A percentile compares a stretch with the other conserved stretches of the same genome.
These are phyloP conservation scores for Xylaria multiplex DNA, from an alignment of 2,329 filamentous ascomycete species.

Conservation along the genomic window DNA sequence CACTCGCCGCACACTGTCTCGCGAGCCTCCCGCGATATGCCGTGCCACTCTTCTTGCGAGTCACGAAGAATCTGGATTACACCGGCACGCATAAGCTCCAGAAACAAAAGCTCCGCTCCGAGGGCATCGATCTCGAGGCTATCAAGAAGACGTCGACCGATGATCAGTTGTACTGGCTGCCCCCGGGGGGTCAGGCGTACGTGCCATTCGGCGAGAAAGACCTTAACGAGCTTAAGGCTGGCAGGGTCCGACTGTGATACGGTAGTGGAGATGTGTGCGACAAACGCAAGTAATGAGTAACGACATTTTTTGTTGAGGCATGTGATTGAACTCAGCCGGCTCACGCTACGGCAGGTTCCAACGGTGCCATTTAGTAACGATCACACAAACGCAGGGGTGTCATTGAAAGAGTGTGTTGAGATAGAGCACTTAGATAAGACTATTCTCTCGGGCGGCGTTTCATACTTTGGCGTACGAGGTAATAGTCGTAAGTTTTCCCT, in stretches of 20 bases:
- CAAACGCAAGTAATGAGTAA: background rate
- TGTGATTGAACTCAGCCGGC: background rate
- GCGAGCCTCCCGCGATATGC: constrained; percentile 56
- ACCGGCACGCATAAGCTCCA: constrained; percentile 58
- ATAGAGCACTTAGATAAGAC: background rate
- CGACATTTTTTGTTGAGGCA: background rate
- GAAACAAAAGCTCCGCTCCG: constrained; percentile 54
- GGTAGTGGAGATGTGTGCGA: background rate
- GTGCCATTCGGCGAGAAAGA: constrained; percentile 52
- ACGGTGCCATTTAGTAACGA: background rate
- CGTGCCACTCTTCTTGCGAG: constrained; percentile 55
- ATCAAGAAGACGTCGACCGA: constrained; percentile 48
- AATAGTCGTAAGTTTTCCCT: too few species aligned
- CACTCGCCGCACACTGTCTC: constrained; percentile 52
- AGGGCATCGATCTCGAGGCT: constrained; percentile 55
- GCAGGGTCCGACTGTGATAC: constrained; percentile 37
- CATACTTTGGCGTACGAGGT: too few species aligned
- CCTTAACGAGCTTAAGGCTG: constrained; percentile 47
- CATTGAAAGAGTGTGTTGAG: background rate
- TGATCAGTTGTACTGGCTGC: constrained; percentile 54
- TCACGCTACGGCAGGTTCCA: background rate
- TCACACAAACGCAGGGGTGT: background rate
- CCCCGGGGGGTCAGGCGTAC: constrained; percentile 48
- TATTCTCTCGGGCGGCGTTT: background rate
- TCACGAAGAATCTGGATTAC: constrained; percentile 54